Evolutionary conservation across 306 rosid species (phyloP).

Genomic region (Cicer bijugum): DNA sequence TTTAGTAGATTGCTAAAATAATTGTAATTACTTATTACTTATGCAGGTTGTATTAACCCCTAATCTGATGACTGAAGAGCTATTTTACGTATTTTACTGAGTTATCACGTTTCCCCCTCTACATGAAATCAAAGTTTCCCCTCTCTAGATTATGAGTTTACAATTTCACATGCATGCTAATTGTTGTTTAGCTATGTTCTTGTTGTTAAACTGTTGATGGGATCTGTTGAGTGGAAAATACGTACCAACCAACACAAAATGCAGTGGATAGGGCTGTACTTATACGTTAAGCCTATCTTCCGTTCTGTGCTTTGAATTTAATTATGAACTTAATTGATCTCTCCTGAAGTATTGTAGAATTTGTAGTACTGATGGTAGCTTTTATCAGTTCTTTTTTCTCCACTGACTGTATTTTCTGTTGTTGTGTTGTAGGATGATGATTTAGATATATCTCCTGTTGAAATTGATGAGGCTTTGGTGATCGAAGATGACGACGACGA

Average conservation of each 20-base stretch:
- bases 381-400: background rate
- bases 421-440: slow-evolving; percentile 73
- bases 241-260: background rate
- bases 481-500: slow-evolving; percentile 96
- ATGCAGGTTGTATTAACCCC: background rate
- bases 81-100: background rate
- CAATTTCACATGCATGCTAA: slow-evolving; percentile 3
- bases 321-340: slow-evolving; percentile 8
- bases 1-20: background rate
- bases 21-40: background rate
- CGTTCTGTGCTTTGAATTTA: slow-evolving; percentile 6
- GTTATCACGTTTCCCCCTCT: background rate
- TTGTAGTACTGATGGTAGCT: background rate
- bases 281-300: background rate
- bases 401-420: slow-evolving; percentile 13
- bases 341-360: slow-evolving; percentile 7
- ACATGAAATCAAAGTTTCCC: background rate
- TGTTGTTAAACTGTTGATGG: slow-evolving; percentile 26
- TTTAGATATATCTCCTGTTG: slow-evolving; percentile 84
- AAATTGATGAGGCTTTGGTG: slow-evolving; percentile 91
- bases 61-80: background rate
- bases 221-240: slow-evolving; percentile 3
- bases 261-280: slow-evolving; percentile 1
- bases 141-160: background rate
- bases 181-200: background rate